Evolutionary conservation across 2,329 filamentous ascomycete genomes (phyloP).

Genomic region (Tolypocladium paradoxum): DNA sequence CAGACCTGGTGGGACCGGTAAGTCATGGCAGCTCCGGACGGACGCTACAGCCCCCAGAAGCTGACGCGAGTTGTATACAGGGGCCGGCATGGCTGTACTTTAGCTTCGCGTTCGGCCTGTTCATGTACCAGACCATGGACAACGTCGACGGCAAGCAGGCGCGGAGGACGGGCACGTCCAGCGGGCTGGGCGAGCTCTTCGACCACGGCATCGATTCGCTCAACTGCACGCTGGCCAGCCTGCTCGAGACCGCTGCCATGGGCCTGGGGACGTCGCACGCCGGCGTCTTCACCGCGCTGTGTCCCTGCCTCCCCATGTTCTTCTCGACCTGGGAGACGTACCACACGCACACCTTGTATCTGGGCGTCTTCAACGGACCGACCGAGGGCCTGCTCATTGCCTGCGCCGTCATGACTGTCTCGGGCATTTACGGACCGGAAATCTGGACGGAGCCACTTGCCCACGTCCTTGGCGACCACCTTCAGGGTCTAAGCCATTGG

Average conservation of each 20-base stretch:
- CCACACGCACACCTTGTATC: slow-evolving; percentile 92
- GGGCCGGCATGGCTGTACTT: slow-evolving; percentile 89
- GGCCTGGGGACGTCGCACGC: slow-evolving; percentile 74
- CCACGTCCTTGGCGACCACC: slow-evolving; percentile 48
- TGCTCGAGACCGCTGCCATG: slow-evolving; percentile 89
- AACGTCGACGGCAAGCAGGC: slow-evolving; percentile 98
- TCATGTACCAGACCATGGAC: slow-evolving; percentile 99
- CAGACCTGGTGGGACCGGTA: slow-evolving; percentile 83
- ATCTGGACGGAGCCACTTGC: slow-evolving; percentile 75
- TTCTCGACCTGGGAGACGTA: slow-evolving; percentile 99
- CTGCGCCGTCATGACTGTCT: slow-evolving; percentile 73
- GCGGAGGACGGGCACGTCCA: slow-evolving; percentile 85
- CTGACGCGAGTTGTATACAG: slow-evolving; percentile 26
- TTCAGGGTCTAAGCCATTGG: slow-evolving; percentile 41
- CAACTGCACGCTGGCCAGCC: slow-evolving; percentile 87
- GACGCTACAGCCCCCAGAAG: background rate
- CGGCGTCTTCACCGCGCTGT: slow-evolving; percentile 82
- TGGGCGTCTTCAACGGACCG: slow-evolving; percentile 93
- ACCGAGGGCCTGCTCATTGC: slow-evolving; percentile 92
- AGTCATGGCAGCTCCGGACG: slow-evolving; percentile 19
- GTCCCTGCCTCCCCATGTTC: slow-evolving; percentile 94
- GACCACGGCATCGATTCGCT: slow-evolving; percentile 98
- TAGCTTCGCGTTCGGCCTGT: slow-evolving; percentile 89
- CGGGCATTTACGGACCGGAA: slow-evolving; percentile 76
- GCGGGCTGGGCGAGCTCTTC: slow-evolving; percentile 89